Percentiles rank a stretch among this genome's conserved stretches.
Conservation (phyloP, 2,329 filamentous ascomycete genomes). For the Periconia macrospinosa region DNA sequence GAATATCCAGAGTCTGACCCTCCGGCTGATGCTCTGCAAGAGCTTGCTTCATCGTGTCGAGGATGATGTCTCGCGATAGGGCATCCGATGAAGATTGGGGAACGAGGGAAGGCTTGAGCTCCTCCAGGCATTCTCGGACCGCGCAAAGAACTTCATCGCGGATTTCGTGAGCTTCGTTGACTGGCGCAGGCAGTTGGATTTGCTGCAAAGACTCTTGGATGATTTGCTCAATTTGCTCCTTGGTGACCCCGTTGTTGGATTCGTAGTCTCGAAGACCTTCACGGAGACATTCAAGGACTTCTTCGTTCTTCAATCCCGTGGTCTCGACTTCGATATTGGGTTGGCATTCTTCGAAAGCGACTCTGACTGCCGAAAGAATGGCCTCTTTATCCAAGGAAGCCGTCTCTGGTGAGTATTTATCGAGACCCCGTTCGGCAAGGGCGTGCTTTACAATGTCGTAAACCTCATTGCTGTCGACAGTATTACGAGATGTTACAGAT, state of each 20-base stretch:
- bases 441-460: slow-evolving; percentile 83
- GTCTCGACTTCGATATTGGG: slow-evolving; percentile 90
- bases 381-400: slow-evolving; percentile 67
- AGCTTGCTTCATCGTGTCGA: slow-evolving; percentile 62
- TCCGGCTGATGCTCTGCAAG: slow-evolving; percentile 50
- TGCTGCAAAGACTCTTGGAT: slow-evolving; percentile 85
- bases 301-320: slow-evolving; percentile 85
- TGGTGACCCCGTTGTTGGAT: slow-evolving; percentile 63
- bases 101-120: slow-evolving; percentile 62
- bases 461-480: slow-evolving; percentile 79
- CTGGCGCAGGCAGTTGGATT: slow-evolving; percentile 73
- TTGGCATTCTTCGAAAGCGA: slow-evolving; percentile 85
- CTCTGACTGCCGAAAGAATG: slow-evolving; percentile 81
- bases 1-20: slow-evolving; percentile 50
- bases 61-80: slow-evolving; percentile 57
- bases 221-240: slow-evolving; percentile 82
- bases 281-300: slow-evolving; percentile 82
- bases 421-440: slow-evolving; percentile 57
- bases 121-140: slow-evolving; percentile 83
- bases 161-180: slow-evolving; percentile 69
- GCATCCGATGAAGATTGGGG: slow-evolving; percentile 45
- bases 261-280: slow-evolving; percentile 81
- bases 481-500: slow-evolving; percentile 63
- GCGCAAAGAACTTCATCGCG: slow-evolving; percentile 82
- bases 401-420: slow-evolving; percentile 47